Percentiles rank a stretch among this genome's conserved stretches.
phyloP scores from a whole-genome alignment of 768 basidiomycete genomes.

The Trametes cubensis region DNA sequence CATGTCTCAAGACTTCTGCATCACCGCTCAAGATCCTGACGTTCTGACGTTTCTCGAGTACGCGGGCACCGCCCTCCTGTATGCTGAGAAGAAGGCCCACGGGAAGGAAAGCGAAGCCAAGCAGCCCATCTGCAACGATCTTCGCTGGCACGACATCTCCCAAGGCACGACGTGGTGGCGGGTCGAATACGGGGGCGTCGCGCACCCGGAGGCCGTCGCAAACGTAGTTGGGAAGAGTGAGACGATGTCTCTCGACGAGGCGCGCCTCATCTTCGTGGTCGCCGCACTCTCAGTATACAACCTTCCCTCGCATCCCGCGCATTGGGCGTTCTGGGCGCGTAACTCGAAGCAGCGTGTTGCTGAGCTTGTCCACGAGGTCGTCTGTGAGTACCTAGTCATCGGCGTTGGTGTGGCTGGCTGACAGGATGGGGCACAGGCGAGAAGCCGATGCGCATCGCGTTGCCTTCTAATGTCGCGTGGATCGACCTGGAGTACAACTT shows the following conservation, averaged over 20 bases:
- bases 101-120: too few species aligned
- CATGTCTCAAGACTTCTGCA: neutral
- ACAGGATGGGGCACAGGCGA: neutral
- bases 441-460: neutral
- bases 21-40: slow-evolving; percentile 5
- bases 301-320: slow-evolving; percentile 13
- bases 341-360: neutral
- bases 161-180: slow-evolving; percentile 10
- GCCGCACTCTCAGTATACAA: slow-evolving; percentile 14
- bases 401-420: neutral
- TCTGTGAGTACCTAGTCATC: neutral
- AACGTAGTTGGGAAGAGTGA: neutral
- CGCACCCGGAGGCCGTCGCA: slow-evolving; percentile 7
- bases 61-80: neutral
- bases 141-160: slow-evolving; percentile 1
- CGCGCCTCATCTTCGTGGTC: slow-evolving; percentile 12
- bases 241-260: neutral
- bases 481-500: slow-evolving; percentile 10
- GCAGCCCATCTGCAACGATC: neutral
- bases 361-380: slow-evolving; percentile 10
- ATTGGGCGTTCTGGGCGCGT: slow-evolving; percentile 20
- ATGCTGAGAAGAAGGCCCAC: neutral
- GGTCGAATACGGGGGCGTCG: slow-evolving; percentile 12
- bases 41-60: neutral
- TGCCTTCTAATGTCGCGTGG: slow-evolving; percentile 1